Percentiles rank a stretch among this genome's conserved stretches.
These are phyloP conservation scores for Trichoderma orchidacearum DNA, from an alignment of 495 filamentous ascomycete species.

Conservation along the genomic window DNA sequence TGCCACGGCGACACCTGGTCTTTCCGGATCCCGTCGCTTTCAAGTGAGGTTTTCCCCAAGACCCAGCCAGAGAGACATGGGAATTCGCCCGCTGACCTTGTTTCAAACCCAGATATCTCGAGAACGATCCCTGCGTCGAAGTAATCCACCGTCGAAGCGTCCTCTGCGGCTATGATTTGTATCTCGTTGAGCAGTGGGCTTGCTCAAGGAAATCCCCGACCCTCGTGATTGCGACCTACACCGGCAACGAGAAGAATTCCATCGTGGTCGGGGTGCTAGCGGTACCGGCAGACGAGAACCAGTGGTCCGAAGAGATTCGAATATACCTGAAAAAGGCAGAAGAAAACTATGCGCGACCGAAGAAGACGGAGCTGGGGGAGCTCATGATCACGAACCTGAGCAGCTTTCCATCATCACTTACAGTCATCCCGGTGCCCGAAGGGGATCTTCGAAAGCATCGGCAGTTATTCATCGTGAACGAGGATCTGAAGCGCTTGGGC, in stretches of 20 bases:
- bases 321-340: slow-evolving; percentile 80
- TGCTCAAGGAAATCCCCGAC: slow-evolving; percentile 84
- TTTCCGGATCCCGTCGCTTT: slow-evolving; percentile 66
- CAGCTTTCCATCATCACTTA: slow-evolving; percentile 77
- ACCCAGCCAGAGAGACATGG: not conserved
- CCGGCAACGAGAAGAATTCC: slow-evolving; percentile 67
- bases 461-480: slow-evolving; percentile 85
- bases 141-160: slow-evolving; percentile 56
- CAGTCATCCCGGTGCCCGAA: slow-evolving; percentile 75
- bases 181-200: slow-evolving; percentile 96
- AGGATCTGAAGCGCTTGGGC: slow-evolving; percentile 80
- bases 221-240: slow-evolving; percentile 86
- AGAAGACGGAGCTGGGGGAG: slow-evolving; percentile 70
- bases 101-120: slow-evolving; percentile 50
- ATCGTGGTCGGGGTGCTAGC: slow-evolving; percentile 71
- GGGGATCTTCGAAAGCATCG: slow-evolving; percentile 74
- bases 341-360: slow-evolving; percentile 67
- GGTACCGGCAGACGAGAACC: slow-evolving; percentile 65
- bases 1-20: slow-evolving; percentile 34
- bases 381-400: slow-evolving; percentile 91
- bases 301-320: slow-evolving; percentile 65
- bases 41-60: slow-evolving; percentile 20
- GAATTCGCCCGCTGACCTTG: not conserved
- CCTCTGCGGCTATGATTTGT: slow-evolving; percentile 80
- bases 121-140: slow-evolving; percentile 67